phyloP scores from a whole-genome alignment of 768 basidiomycete genomes.

The Russula foetens region DNA sequence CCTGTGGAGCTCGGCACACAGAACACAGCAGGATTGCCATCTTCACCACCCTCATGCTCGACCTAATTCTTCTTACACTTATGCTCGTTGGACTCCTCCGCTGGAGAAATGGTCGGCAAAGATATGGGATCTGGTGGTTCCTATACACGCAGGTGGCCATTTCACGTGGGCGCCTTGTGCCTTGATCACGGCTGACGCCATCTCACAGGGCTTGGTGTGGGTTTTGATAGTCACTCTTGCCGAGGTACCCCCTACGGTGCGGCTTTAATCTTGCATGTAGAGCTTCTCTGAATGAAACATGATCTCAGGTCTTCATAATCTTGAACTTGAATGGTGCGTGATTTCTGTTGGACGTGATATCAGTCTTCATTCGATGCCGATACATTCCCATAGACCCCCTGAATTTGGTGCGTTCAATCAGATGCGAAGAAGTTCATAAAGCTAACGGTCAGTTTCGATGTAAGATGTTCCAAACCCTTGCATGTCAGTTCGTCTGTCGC shows the following conservation, averaged over 20 bases:
- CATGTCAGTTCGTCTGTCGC: not conserved
- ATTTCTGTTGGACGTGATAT: not conserved
- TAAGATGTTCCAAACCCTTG: conserved; percentile 8
- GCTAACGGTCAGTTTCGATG: not conserved
- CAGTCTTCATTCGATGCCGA: not conserved
- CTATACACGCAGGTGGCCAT: conserved; percentile 2
- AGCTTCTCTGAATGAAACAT: not conserved
- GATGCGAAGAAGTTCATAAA: not conserved
- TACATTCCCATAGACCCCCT: not conserved
- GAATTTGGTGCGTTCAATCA: conserved; percentile 10
- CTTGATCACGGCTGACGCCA: not conserved
- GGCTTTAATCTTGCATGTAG: not conserved
- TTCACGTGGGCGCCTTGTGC: not conserved
- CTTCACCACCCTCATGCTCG: not conserved
- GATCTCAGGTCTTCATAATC: conserved; percentile 4
- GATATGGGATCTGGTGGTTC: not conserved
- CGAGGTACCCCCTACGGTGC: conserved; percentile 9
- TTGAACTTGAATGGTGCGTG: conserved; percentile 15
- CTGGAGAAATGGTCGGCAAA: not conserved
- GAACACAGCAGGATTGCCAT: not conserved
- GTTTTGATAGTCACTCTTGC: conserved; percentile 3
- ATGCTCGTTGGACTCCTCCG: conserved; percentile 11
- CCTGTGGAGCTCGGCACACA: not conserved
- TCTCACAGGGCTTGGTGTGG: conserved; percentile 5
- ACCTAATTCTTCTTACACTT: conserved; percentile 9